These are phyloP conservation scores for Candolleomyces efflorescens DNA, from an alignment of 768 basidiomycete species.

Conservation along the genomic window DNA sequence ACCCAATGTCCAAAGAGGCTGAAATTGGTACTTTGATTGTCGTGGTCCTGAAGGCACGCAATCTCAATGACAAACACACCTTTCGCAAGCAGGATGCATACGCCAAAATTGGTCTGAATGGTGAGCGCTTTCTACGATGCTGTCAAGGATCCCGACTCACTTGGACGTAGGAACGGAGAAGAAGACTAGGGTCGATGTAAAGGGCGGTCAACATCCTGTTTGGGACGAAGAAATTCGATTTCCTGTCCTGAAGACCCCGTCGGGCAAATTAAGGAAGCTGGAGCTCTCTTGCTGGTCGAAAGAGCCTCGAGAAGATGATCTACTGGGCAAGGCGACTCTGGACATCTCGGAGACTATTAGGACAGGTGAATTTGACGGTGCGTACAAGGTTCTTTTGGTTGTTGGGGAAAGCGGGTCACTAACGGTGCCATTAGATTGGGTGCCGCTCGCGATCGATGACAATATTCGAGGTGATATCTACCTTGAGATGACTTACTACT, in stretches of 20 bases:
- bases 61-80: conserved; percentile 76
- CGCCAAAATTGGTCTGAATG: conserved; percentile 57
- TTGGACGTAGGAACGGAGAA: conserved; percentile 47
- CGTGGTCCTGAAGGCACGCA: conserved; percentile 80
- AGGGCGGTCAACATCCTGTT: conserved; percentile 89
- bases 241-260: conserved; percentile 55
- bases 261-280: conserved; percentile 55
- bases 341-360: conserved; percentile 76
- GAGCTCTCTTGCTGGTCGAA: conserved; percentile 79
- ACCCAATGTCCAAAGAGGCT: conserved; percentile 29
- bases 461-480: conserved; percentile 80
- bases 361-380: conserved; percentile 91
- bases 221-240: conserved; percentile 91
- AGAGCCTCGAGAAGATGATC: conserved; percentile 67
- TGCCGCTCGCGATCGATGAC: conserved; percentile 34
- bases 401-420: not conserved
- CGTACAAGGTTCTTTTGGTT: not conserved
- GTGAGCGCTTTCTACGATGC: conserved; percentile 20
- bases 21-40: conserved; percentile 81
- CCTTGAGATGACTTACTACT: conserved; percentile 91
- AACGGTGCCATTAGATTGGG: conserved; percentile 26
- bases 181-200: conserved; percentile 69
- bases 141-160: not conserved
- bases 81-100: conserved; percentile 94
- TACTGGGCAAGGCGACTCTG: conserved; percentile 71